A percentile compares a stretch with the other conserved stretches of the same genome.
Conservation (phyloP, 2,329 filamentous ascomycete species). For the Neonectria faginata region DNA sequence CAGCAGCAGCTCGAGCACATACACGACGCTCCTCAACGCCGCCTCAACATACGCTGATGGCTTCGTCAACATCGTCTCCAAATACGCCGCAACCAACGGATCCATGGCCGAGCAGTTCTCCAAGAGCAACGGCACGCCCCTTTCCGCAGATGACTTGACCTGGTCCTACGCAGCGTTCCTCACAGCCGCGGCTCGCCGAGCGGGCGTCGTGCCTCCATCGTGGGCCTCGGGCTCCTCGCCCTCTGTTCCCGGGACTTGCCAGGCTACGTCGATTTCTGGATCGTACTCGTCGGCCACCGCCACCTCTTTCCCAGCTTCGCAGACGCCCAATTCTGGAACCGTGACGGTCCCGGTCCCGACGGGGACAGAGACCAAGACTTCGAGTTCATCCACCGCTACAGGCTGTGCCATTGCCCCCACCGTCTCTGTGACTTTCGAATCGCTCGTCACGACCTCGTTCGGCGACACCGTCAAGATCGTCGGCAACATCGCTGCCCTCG, state of each 20-base stretch:
- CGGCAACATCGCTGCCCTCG: conserved; percentile 69
- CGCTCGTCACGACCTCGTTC: conserved; percentile 65
- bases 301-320: conserved; percentile 61
- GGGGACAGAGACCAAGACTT: conserved; percentile 34
- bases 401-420: conserved; percentile 55
- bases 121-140: conserved; percentile 62
- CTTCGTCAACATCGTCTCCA: conserved; percentile 71
- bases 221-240: conserved; percentile 62
- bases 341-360: conserved; percentile 48
- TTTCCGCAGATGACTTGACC: conserved; percentile 75
- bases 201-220: conserved; percentile 64
- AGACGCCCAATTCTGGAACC: conserved; percentile 56
- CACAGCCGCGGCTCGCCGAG: conserved; percentile 69
- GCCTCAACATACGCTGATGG: conserved; percentile 69
- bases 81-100: conserved; percentile 72
- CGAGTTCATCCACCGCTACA: conserved; percentile 47
- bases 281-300: conserved; percentile 63
- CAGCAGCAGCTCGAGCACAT: conserved; percentile 58
- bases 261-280: conserved; percentile 58
- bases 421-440: conserved; percentile 73
- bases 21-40: conserved; percentile 67
- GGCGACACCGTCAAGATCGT: conserved; percentile 75
- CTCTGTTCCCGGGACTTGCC: conserved; percentile 63
- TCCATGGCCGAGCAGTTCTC: conserved; percentile 76
- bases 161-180: conserved; percentile 81